Conservation (phyloP, 2,329 filamentous ascomycete genomes). For the Fusarium sp. region DNA sequence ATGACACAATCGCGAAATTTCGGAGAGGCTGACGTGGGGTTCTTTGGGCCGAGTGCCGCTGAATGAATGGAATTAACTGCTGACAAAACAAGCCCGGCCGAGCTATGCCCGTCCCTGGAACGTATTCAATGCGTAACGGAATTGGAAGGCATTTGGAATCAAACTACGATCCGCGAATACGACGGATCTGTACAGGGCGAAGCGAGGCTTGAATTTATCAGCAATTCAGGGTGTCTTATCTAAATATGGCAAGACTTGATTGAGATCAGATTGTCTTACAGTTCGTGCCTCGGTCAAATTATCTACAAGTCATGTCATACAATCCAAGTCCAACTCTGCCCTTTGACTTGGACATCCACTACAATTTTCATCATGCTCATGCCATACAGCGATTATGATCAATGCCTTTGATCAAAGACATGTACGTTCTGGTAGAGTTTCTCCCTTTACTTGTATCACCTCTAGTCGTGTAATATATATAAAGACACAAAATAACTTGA, state of each 20-base stretch:
- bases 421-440: background rate
- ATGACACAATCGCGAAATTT: slow-evolving; percentile 40
- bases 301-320: no score
- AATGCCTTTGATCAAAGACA: background rate
- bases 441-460: background rate
- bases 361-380: background rate
- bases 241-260: background rate
- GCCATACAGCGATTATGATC: background rate
- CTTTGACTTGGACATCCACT: background rate
- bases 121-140: background rate
- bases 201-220: slow-evolving; percentile 20
- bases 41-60: slow-evolving; percentile 25
- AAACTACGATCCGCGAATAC: slow-evolving; percentile 22
- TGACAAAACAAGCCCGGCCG: slow-evolving; percentile 29
- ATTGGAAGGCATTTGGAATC: slow-evolving; percentile 28
- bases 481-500: background rate
- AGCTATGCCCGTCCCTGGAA: background rate
- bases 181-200: slow-evolving; percentile 18
- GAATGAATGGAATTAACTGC: slow-evolving; percentile 9
- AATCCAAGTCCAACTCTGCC: background rate
- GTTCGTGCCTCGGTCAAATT: background rate
- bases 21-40: slow-evolving; percentile 12
- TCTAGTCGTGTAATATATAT: no score
- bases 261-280: background rate
- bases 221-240: slow-evolving; percentile 9